Evolutionary conservation across 1,284 basidiomycete species (phyloP).

Genomic region (Tilletia indica): DNA sequence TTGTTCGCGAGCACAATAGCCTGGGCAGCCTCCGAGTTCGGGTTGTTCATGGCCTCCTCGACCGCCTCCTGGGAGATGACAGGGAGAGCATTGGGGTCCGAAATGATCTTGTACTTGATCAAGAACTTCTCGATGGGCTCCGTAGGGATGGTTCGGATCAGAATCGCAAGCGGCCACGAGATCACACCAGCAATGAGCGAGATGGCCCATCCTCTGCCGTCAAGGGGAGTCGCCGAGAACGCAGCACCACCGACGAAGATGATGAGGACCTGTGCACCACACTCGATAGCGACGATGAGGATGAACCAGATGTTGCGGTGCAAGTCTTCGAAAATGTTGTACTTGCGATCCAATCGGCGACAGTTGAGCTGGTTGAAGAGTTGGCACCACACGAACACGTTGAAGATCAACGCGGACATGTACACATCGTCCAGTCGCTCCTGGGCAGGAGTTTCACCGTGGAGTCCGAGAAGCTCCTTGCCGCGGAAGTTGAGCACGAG

Average conservation of each 20-base stretch:
- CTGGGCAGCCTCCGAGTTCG: slow-evolving; percentile 75
- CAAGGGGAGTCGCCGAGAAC: slow-evolving; percentile 80
- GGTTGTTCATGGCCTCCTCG: slow-evolving; percentile 58
- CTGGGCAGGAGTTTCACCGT: slow-evolving; percentile 56
- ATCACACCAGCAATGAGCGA: slow-evolving; percentile 80
- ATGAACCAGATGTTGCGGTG: slow-evolving; percentile 81
- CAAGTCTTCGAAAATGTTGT: slow-evolving; percentile 88
- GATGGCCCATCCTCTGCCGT: slow-evolving; percentile 86
- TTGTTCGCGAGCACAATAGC: slow-evolving; percentile 60
- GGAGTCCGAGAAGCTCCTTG: slow-evolving; percentile 64
- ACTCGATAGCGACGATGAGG: slow-evolving; percentile 78
- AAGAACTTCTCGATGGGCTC: slow-evolving; percentile 74
- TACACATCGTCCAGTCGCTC: slow-evolving; percentile 55
- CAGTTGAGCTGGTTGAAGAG: slow-evolving; percentile 82
- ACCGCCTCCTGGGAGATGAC: slow-evolving; percentile 66
- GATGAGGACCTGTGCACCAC: slow-evolving; percentile 81
- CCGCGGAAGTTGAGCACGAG: slow-evolving; percentile 88
- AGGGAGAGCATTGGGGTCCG: slow-evolving; percentile 70
- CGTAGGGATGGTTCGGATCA: slow-evolving; percentile 80
- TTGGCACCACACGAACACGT: slow-evolving; percentile 85
- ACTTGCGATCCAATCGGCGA: slow-evolving; percentile 75
- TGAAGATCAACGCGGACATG: slow-evolving; percentile 86
- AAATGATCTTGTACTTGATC: slow-evolving; percentile 67
- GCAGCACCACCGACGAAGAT: slow-evolving; percentile 87
- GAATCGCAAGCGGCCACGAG: slow-evolving; percentile 79